phyloP scores from a whole-genome alignment of 2,329 filamentous ascomycete species.

The Immersiporthe knoxdaviesiana region DNA sequence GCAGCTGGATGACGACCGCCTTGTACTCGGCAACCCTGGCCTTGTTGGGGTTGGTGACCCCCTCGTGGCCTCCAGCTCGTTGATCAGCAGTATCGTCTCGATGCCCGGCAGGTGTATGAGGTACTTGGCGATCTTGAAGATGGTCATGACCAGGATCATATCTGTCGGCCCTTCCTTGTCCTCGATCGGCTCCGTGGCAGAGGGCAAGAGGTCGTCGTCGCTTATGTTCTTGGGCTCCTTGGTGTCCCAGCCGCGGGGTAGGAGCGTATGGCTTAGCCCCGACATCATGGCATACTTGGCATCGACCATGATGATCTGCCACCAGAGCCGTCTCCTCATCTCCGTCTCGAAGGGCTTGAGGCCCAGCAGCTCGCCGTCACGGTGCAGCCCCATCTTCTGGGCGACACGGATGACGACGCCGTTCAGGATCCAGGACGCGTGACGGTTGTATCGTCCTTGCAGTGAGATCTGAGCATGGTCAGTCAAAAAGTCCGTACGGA shows the following conservation, averaged over 20 bases:
- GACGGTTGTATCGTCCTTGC: slow-evolving; percentile 60
- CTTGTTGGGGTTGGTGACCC: slow-evolving; percentile 33
- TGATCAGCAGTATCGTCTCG: slow-evolving; percentile 53
- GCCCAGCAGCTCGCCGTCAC: slow-evolving; percentile 60
- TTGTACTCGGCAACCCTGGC: slow-evolving; percentile 48
- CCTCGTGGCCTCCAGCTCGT: slow-evolving; percentile 42
- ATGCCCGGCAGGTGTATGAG: slow-evolving; percentile 52
- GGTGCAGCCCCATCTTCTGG: slow-evolving; percentile 69
- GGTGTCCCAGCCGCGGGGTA: slow-evolving; percentile 60
- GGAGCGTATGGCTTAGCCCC: slow-evolving; percentile 56
- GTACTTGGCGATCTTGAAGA: slow-evolving; percentile 54
- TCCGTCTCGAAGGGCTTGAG: slow-evolving; percentile 67
- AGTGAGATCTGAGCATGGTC: slow-evolving; percentile 51
- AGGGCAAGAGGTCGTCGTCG: slow-evolving; percentile 60
- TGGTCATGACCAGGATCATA: slow-evolving; percentile 60
- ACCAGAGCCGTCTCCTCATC: slow-evolving; percentile 70
- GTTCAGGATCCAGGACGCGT: slow-evolving; percentile 63
- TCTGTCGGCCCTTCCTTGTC: slow-evolving; percentile 62
- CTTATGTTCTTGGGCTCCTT: slow-evolving; percentile 61
- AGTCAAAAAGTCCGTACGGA: slow-evolving; percentile 28
- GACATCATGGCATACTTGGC: slow-evolving; percentile 60
- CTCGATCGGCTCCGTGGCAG: slow-evolving; percentile 54
- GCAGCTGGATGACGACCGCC: slow-evolving; percentile 46
- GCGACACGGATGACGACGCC: slow-evolving; percentile 66
- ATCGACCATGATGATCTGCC: slow-evolving; percentile 64